phyloP scores from a whole-genome alignment of 2,329 filamentous ascomycete species.

The Ophiostoma ulmi region DNA sequence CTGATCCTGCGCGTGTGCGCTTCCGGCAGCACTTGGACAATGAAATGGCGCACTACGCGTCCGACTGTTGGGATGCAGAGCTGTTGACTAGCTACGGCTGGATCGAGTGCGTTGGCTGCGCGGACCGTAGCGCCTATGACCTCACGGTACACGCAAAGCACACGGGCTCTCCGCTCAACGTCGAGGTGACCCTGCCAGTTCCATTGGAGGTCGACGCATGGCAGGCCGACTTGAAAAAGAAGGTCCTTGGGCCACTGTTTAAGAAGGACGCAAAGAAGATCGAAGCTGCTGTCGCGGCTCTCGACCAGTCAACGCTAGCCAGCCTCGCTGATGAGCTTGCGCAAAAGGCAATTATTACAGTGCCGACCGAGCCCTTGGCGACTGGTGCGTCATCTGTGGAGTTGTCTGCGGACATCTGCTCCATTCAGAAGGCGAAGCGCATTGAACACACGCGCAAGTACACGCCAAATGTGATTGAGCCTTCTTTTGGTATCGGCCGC shows the following conservation, averaged over 20 bases:
- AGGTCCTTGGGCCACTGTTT: slow-evolving; percentile 91
- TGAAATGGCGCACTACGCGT: slow-evolving; percentile 83
- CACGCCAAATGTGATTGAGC: slow-evolving; percentile 93
- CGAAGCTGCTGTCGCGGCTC: slow-evolving; percentile 68
- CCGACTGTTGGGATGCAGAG: slow-evolving; percentile 97
- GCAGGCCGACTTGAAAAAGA: slow-evolving; percentile 83
- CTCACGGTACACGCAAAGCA: slow-evolving; percentile 87
- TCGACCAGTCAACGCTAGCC: slow-evolving; percentile 76
- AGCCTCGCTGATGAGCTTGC: slow-evolving; percentile 69
- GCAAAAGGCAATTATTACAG: not conserved
- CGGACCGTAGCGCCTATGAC: slow-evolving; percentile 84
- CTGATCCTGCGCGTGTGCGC: slow-evolving; percentile 80
- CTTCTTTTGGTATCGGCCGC: slow-evolving; percentile 92
- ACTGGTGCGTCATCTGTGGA: slow-evolving; percentile 73
- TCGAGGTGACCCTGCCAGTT: slow-evolving; percentile 72
- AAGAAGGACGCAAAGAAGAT: slow-evolving; percentile 90
- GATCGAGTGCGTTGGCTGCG: slow-evolving; percentile 97
- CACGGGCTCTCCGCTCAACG: slow-evolving; percentile 79
- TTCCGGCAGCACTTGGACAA: slow-evolving; percentile 94
- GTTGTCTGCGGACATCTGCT: slow-evolving; percentile 47
- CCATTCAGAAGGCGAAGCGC: slow-evolving; percentile 46
- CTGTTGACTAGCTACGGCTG: slow-evolving; percentile 87
- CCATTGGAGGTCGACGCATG: slow-evolving; percentile 80
- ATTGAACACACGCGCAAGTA: slow-evolving; percentile 83
- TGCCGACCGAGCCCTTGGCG: slow-evolving; percentile 55